These are phyloP conservation scores for Aspergillus ibericus DNA, from an alignment of 2,329 filamentous ascomycete genomes.

Conservation along the genomic window DNA sequence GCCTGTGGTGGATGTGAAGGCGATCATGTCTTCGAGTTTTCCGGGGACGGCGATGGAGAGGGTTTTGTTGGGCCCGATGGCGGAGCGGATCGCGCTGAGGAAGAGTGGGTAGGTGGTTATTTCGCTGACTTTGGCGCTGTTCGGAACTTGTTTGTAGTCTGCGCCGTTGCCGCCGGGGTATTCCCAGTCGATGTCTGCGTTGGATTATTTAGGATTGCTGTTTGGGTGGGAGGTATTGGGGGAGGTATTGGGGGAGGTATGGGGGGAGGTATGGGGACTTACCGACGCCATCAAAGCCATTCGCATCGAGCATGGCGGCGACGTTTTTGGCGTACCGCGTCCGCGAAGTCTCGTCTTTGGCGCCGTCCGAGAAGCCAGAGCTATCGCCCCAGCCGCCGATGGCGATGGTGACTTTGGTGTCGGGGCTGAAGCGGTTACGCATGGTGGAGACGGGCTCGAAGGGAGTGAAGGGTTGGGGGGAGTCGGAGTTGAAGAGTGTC, in stretches of 20 bases:
- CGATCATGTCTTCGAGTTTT: slow-evolving; percentile 64
- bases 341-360: slow-evolving; percentile 53
- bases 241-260: slow-evolving; percentile 13
- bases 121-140: slow-evolving; percentile 59
- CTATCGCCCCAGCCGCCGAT: slow-evolving; percentile 76
- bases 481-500: slow-evolving; percentile 50
- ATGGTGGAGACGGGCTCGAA: slow-evolving; percentile 56
- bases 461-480: slow-evolving; percentile 49
- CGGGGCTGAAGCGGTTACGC: slow-evolving; percentile 53
- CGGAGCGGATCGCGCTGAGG: slow-evolving; percentile 57
- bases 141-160: slow-evolving; percentile 65
- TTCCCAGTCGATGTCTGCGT: slow-evolving; percentile 71
- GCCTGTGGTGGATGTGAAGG: slow-evolving; percentile 59
- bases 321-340: slow-evolving; percentile 65
- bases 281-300: slow-evolving; percentile 66
- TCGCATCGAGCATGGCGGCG: slow-evolving; percentile 59
- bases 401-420: slow-evolving; percentile 66
- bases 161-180: slow-evolving; percentile 64
- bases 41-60: slow-evolving; percentile 69
- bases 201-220: too few species aligned
- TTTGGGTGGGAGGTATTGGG: slow-evolving; percentile 20
- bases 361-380: slow-evolving; percentile 60
- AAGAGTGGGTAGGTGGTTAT: slow-evolving; percentile 63
- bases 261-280: slow-evolving; percentile 22
- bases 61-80: slow-evolving; percentile 58